Evolutionary conservation across 768 basidiomycete species (phyloP).

Genomic region (Vararia minispora): DNA sequence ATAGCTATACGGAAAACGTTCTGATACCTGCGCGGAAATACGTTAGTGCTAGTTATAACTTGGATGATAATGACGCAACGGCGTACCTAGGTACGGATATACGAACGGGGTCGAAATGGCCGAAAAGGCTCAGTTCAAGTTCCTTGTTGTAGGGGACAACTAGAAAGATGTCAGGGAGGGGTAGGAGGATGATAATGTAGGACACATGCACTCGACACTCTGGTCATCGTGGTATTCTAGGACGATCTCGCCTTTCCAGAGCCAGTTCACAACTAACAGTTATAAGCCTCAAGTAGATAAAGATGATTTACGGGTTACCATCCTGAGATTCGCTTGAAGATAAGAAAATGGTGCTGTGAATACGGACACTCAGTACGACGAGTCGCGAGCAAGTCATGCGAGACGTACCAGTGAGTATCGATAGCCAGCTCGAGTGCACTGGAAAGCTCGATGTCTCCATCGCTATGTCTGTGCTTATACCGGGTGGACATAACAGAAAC

Average conservation of each 20-base stretch:
- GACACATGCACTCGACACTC: constrained; percentile 62
- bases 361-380: not conserved
- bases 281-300: not conserved
- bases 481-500: constrained; percentile 68
- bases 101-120: constrained; percentile 64
- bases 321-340: constrained; percentile 81
- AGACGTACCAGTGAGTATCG: constrained; percentile 70
- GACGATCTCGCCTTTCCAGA: constrained; percentile 78
- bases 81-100: constrained; percentile 66
- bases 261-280: constrained; percentile 54
- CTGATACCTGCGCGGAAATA: constrained; percentile 49
- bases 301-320: constrained; percentile 30
- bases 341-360: constrained; percentile 61
- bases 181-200: not conserved
- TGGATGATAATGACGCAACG: not conserved
- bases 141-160: constrained; percentile 58
- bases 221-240: constrained; percentile 66
- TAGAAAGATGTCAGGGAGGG: constrained; percentile 20
- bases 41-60: not conserved
- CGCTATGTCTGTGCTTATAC: constrained; percentile 56
- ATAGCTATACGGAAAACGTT: constrained; percentile 69
- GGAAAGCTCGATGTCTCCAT: constrained; percentile 70
- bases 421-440: constrained; percentile 87
- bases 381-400: not conserved
- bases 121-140: constrained; percentile 46